phyloP scores from a whole-genome alignment of 352 stramenopile species.

The Pythium dissimile region DNA sequence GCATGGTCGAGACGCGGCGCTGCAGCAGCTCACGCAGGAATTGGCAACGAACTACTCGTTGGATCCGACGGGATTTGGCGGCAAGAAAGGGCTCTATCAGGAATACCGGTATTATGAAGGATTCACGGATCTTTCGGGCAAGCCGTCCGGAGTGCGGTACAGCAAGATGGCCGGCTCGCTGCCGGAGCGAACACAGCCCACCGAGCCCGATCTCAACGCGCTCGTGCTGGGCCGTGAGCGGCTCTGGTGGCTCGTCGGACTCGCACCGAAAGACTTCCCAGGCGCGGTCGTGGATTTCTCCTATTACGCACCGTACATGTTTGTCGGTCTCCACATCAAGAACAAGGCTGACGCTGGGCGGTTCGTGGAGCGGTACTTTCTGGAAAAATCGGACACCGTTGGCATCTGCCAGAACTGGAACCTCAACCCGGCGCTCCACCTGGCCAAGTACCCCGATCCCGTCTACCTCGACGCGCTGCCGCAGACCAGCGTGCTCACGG shows the following conservation, averaged over 20 bases:
- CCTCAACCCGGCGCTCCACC: background rate
- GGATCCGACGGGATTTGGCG: slow-evolving; percentile 9
- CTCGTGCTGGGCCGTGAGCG: slow-evolving; percentile 15
- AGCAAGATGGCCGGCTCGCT: slow-evolving; percentile 20
- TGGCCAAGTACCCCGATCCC: background rate
- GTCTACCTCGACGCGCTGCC: background rate
- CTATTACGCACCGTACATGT: slow-evolving; percentile 11
- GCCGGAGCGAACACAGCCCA: slow-evolving; percentile 15
- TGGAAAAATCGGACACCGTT: background rate
- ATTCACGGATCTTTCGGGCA: slow-evolving; percentile 23
- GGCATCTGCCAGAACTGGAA: slow-evolving; percentile 18
- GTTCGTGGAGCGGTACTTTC: slow-evolving; percentile 5
- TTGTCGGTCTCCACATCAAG: slow-evolving; percentile 4
- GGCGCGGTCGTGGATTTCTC: background rate
- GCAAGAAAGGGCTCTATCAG: slow-evolving; percentile 15
- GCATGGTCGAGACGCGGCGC: slow-evolving; percentile 11
- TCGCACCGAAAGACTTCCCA: slow-evolving; percentile 2
- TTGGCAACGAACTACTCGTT: slow-evolving; percentile 15
- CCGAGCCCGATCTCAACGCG: slow-evolving; percentile 14
- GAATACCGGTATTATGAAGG: slow-evolving; percentile 13
- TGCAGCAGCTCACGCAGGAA: slow-evolving; percentile 11
- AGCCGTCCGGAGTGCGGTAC: slow-evolving; percentile 17
- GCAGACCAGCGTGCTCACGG: slow-evolving; percentile 6
- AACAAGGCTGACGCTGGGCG: slow-evolving; percentile 4
- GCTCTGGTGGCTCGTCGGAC: slow-evolving; percentile 14